phyloP scores from a whole-genome alignment of 2,329 filamentous ascomycete genomes.

The Aspergillus brunneoviolaceus region DNA sequence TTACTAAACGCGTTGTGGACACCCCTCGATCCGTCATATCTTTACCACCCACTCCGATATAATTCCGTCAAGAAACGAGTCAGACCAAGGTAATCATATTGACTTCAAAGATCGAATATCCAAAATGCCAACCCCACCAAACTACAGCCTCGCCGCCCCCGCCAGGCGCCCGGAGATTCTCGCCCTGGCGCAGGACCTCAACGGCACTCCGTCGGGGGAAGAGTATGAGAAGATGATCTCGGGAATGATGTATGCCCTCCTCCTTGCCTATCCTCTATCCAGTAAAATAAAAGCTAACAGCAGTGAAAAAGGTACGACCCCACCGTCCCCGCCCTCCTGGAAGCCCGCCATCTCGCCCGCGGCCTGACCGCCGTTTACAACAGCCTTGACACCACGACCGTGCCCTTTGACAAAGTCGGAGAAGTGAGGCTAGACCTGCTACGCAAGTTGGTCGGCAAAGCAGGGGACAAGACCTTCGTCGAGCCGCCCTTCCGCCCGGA shows the following conservation, averaged over 20 bases:
- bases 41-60: too few species aligned
- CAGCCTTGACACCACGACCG: conserved; percentile 1
- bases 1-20: too few species aligned
- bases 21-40: too few species aligned
- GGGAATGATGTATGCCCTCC: conserved; percentile 11
- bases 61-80: too few species aligned
- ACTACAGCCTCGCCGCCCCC: not conserved
- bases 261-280: not conserved
- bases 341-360: conserved; percentile 12
- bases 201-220: conserved; percentile 6
- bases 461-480: conserved; percentile 15
- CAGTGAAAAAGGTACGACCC: conserved; percentile 9
- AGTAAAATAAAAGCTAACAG: not conserved
- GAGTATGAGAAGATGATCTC: conserved; percentile 17
- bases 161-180: not conserved
- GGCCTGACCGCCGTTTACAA: conserved; percentile 13
- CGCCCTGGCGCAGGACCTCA: not conserved
- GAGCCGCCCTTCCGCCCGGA: conserved; percentile 23
- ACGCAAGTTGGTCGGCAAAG: conserved; percentile 12
- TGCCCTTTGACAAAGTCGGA: not conserved
- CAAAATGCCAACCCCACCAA: not conserved
- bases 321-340: conserved; percentile 11
- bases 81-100: too few species aligned
- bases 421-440: conserved; percentile 7
- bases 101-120: too few species aligned